Conservation (phyloP, 257 asterid species). For the Nicotiana undulata region DNA sequence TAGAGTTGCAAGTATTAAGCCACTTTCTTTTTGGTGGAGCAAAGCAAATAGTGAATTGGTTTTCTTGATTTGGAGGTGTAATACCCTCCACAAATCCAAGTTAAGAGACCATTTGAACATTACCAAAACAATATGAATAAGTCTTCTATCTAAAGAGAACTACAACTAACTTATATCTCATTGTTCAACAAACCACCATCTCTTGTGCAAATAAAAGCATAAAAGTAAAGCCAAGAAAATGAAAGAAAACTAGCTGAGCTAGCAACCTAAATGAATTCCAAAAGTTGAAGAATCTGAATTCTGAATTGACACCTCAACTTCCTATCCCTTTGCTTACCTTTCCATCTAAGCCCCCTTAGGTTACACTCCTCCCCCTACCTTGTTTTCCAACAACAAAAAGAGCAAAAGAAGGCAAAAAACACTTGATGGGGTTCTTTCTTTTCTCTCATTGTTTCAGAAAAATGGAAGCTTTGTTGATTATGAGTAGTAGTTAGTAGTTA, state of each 20-base stretch:
- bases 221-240: constrained; percentile 20
- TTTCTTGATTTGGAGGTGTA: constrained; percentile 7
- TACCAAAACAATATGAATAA: constrained; percentile 6
- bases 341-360: constrained; percentile 38
- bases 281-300: constrained; percentile 12
- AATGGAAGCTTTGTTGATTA: constrained; percentile 1
- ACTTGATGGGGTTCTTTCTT: constrained; percentile 6
- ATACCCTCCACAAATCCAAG: constrained; percentile 19
- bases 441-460: neutral
- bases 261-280: neutral
- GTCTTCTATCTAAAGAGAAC: constrained; percentile 10
- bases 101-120: constrained; percentile 22
- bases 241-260: constrained; percentile 22
- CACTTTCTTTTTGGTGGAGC: constrained; percentile 22
- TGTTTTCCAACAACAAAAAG: neutral
- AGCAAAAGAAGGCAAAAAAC: neutral
- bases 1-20: neutral
- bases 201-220: neutral
- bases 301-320: constrained; percentile 23
- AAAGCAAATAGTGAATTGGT: neutral
- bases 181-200: constrained; percentile 41
- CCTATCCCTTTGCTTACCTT: constrained; percentile 24
- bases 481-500: neutral
- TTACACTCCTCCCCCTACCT: constrained; percentile 7
- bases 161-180: constrained; percentile 26